Percentiles rank a stretch among this genome's conserved stretches.
phyloP scores from a whole-genome alignment of 2,329 filamentous ascomycete genomes.

The Capronia coronata region DNA sequence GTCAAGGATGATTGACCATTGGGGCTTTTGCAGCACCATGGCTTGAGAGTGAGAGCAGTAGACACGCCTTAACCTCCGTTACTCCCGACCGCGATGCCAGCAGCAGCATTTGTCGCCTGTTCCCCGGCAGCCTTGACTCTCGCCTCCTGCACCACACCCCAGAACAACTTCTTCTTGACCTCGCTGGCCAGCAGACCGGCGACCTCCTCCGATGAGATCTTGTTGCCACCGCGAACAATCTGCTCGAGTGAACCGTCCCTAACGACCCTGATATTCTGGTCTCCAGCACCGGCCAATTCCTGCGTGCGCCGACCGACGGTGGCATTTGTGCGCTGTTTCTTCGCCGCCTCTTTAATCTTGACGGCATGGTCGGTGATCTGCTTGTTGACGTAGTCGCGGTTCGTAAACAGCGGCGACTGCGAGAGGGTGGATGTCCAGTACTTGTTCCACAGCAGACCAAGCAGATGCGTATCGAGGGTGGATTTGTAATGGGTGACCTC shows the following conservation, averaged over 20 bases:
- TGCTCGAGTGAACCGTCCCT: constrained; percentile 47
- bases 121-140: constrained; percentile 15
- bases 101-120: constrained; percentile 17
- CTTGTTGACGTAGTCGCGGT: constrained; percentile 86
- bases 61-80: constrained; percentile 12
- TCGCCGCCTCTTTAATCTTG: constrained; percentile 66
- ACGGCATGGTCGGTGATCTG: constrained; percentile 82
- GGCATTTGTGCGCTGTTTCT: constrained; percentile 31
- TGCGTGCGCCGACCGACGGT: constrained; percentile 13
- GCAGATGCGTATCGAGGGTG: constrained; percentile 74
- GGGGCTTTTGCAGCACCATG: too few species aligned
- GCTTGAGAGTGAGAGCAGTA: neutral
- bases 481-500: constrained; percentile 94
- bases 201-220: constrained; percentile 52
- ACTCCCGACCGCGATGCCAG: constrained; percentile 1
- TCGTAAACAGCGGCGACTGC: constrained; percentile 81
- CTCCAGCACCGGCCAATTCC: constrained; percentile 28
- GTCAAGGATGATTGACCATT: neutral
- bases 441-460: constrained; percentile 94
- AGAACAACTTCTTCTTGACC: constrained; percentile 48
- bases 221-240: constrained; percentile 51
- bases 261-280: constrained; percentile 28
- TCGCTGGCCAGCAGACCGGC: constrained; percentile 43
- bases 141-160: constrained; percentile 35
- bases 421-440: constrained; percentile 98